Conservation (phyloP, 2,329 filamentous ascomycete species). For the Fusarium fujikuroi region DNA sequence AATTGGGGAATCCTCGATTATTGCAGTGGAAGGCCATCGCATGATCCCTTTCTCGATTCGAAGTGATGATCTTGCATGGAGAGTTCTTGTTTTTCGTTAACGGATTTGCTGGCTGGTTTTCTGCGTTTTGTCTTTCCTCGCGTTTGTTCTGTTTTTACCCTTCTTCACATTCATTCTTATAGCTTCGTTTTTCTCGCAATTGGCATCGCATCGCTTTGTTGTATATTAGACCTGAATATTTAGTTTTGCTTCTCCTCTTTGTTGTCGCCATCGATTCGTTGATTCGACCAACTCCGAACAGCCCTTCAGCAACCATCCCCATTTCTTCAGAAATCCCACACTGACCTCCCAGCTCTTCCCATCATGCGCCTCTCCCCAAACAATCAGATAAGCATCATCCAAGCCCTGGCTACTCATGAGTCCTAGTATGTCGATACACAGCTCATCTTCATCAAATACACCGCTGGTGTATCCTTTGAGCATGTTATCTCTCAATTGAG, state of each 20-base stretch:
- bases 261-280: slow-evolving; percentile 52
- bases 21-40: slow-evolving; percentile 18
- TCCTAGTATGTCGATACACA: slow-evolving; percentile 36
- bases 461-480: slow-evolving; percentile 17
- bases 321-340: slow-evolving; percentile 57
- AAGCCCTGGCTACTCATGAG: background rate
- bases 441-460: slow-evolving; percentile 33
- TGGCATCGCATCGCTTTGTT: background rate
- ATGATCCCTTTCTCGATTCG: background rate
- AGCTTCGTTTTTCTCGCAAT: background rate
- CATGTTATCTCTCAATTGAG: slow-evolving; percentile 38
- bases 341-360: slow-evolving; percentile 59
- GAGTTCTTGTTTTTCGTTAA: background rate
- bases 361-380: slow-evolving; percentile 62
- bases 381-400: slow-evolving; percentile 49
- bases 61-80: background rate
- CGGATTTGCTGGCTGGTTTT: background rate
- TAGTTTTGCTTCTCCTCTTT: slow-evolving; percentile 32
- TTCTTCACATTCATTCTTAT: slow-evolving; percentile 10
- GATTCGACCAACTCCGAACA: slow-evolving; percentile 52
- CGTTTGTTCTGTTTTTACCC: background rate
- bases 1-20: slow-evolving; percentile 9
- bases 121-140: background rate
- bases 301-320: slow-evolving; percentile 52
- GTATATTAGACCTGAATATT: slow-evolving; percentile 16